Evolutionary conservation across 305 asterid genomes (phyloP).

Genomic region (Fraxinus dipetala): DNA sequence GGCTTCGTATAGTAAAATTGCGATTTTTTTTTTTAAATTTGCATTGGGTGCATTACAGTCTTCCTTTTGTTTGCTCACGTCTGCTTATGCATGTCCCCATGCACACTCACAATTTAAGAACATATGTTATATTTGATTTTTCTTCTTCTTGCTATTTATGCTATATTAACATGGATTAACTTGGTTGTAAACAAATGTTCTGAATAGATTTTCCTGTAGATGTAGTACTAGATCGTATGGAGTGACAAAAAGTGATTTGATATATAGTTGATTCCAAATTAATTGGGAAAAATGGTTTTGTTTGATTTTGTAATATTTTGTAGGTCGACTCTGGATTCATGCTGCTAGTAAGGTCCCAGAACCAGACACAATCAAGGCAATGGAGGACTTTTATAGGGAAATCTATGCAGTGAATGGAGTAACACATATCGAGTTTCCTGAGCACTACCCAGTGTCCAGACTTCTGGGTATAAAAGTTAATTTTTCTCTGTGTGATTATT

Average conservation of each 20-base stretch:
- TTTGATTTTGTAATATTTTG: neutral
- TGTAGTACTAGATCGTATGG: neutral
- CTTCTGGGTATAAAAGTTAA: constrained; percentile 56
- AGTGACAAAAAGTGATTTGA: neutral
- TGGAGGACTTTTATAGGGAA: constrained; percentile 92
- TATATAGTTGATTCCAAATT: neutral
- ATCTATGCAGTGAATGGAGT: constrained; percentile 77
- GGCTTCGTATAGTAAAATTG: neutral
- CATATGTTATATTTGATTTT: neutral
- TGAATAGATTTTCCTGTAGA: neutral
- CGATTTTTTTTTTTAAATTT: neutral
- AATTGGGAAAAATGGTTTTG: neutral
- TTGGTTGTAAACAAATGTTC: neutral
- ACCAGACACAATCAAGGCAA: constrained; percentile 76
- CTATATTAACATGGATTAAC: neutral
- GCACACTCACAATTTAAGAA: neutral
- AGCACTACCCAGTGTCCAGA: constrained; percentile 86
- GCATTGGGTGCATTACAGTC: neutral
- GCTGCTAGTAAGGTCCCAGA: constrained; percentile 94
- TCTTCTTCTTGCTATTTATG: neutral
- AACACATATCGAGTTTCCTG: constrained; percentile 78
- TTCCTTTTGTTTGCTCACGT: neutral
- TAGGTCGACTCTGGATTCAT: constrained; percentile 96
- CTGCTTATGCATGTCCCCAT: neutral
- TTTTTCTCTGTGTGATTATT: neutral